These are phyloP conservation scores for Sarocladiaceae sp. DNA, from an alignment of 2,329 filamentous ascomycete species.

Conservation along the genomic window DNA sequence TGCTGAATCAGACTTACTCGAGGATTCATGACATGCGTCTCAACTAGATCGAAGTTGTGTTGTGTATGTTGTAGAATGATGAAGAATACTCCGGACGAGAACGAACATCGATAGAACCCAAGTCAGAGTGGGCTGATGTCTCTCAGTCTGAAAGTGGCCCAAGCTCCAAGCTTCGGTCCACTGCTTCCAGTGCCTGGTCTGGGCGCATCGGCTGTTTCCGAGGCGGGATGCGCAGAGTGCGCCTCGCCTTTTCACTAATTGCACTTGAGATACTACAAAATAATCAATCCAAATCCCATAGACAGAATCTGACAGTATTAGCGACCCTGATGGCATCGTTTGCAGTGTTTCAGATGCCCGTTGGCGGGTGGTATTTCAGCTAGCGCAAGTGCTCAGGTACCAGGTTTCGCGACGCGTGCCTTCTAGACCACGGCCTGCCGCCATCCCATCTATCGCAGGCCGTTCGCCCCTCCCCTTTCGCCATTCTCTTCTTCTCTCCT, in stretches of 20 bases:
- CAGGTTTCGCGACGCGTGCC: conserved; percentile 4
- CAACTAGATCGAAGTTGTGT: neutral
- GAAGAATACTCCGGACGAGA: neutral
- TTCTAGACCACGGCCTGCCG: neutral
- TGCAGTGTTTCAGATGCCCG: no score
- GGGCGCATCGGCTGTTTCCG: no score
- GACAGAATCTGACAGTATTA: no score
- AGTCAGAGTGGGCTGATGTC: conserved; percentile 8
- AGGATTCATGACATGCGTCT: conserved; percentile 2
- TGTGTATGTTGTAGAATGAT: neutral
- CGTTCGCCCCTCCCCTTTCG: neutral
- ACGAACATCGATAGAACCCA: neutral
- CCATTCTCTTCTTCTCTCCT: neutral
- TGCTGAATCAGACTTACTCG: neutral
- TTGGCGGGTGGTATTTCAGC: neutral
- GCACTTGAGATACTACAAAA: no score
- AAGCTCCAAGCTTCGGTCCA: conserved; percentile 8
- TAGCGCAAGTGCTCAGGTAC: conserved; percentile 3
- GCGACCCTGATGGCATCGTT: no score
- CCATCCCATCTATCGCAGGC: neutral
- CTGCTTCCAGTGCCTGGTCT: no score
- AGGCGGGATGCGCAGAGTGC: no score
- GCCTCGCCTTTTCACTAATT: no score
- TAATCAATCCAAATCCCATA: no score
- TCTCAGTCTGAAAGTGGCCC: neutral